Evolutionary conservation across 192 early-diverging fungal species (phyloP), one percentile per base, ranked within the genome.

Genomic region (Backusella parvicylindrica): DNA sequence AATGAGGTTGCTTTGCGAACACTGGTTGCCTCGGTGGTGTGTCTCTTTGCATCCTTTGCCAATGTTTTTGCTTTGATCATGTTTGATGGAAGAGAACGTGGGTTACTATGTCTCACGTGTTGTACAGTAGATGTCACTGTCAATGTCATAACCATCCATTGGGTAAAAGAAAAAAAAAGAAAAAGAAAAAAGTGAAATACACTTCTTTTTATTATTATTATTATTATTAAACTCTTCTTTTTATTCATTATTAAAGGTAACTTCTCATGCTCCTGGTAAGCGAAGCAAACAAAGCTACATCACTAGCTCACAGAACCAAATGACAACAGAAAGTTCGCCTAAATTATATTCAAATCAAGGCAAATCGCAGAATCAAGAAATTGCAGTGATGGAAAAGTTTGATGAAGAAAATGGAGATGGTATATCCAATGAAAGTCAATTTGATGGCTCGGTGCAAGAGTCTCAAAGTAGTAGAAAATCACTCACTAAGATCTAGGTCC

Each of bases 51-150:
- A 35, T 84, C 83, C 18, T 75, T 82, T 4, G 71, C 63, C 16
- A 87, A 87, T 69, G 68, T 85, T 2, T 72, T 87, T 21, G 63
- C 81, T 0, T 65, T 87, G 3, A 77, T 87, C 0, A 18, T 79
- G 11, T 78, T 80, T 64, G 50, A 79, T 60, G 86, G 86, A n/a
- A 74, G 80, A 15, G 79, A 85, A 35, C 73, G 84, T 32, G 86
- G 86, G 26, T 32, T 85, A n/a, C 70, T 85, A 8, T 87, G 86
- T 66, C 56, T 87, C 8, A 80, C 83, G 7, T 81, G 75, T 12
- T 87, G 86, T 60, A 87, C 83, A 0, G 66, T 84, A 0, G 86
- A 87, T 77, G 86, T 87, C 15, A 87, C 86, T 1, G 64, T 85
- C 35, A 84, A 82, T 37, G 50, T 76, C 23, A 43, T 73, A 28